Base-by-base conservation (phyloP, 306 rosid genomes). In the Dalbergia cochinchinensis region DNA sequence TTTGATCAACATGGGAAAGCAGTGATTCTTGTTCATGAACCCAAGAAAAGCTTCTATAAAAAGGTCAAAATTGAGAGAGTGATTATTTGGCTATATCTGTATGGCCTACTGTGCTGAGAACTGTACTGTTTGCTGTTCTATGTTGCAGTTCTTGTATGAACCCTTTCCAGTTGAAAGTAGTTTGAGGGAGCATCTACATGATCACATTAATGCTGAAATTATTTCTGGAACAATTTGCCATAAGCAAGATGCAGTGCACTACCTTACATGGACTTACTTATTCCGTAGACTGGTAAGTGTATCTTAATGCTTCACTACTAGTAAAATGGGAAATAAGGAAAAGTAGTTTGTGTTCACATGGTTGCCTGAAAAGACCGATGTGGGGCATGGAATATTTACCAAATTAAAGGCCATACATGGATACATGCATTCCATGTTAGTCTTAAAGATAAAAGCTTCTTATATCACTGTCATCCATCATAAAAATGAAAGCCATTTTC, bases 121-220 rank as follows among this genome's bases (percentile, higher is more conserved):
- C 65, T 78, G 48, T 42, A 70, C 73, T 85, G 78, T 73, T 71
- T 78, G 33, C 44, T 81, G 59, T 76, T 59, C 83, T 58, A 8
- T 68, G 78, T 73, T 87, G 91, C 97, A 94, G 99, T 94, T 94
- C 84, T 81, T 94, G 84, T 94, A 94, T 71, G 99, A 94, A 81
- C 97, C 99, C 71, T 94, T 94, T 83, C 99, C 99, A 3, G 99
- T 94, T 51, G 99, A 94, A 91, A 94, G 97, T 85, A 94, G 99
- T 85, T 86, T 94, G 91, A 91, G 85, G 84, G 99, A 92, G 87
- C 91, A 82, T 54, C 65, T 94, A 87, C 99, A 92, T 81, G 84
- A 88, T 44, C 99, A 94, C 90, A 79, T 94, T 39, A 92, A 90
- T 77, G 97, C 99, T 2, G 97, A 94, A 91, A 94, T 95, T 75